Conservation (phyloP, 1,139 yeast species). For the Tardiomyces digboiensis region DNA sequence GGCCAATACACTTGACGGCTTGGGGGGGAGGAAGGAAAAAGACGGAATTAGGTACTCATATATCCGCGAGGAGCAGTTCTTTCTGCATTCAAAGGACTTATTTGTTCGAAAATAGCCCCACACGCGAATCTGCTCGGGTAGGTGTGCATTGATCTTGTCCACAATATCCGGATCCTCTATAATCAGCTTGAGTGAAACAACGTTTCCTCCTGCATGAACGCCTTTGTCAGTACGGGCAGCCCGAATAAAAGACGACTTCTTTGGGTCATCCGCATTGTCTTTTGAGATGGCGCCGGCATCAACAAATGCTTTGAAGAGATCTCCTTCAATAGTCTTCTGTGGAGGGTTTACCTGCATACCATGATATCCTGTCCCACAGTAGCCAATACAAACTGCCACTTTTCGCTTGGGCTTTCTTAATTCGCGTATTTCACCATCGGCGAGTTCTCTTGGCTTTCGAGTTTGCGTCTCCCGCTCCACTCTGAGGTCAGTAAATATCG, state of each 20-base stretch:
- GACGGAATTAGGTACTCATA: slow-evolving; percentile 93
- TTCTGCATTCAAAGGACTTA: slow-evolving; percentile 89
- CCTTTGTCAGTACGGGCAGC: slow-evolving; percentile 99
- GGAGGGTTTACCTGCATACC: slow-evolving; percentile 98
- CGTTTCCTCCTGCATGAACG: slow-evolving; percentile 98
- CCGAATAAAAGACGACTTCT: slow-evolving; percentile 85
- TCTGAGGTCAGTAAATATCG: too few relatives aligned
- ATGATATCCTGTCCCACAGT: slow-evolving; percentile 96
- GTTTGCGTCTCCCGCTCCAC: background rate
- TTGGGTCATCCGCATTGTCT: slow-evolving; percentile 84
- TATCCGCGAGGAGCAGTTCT: slow-evolving; percentile 88
- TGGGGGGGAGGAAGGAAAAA: slow-evolving; percentile 84
- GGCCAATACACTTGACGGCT: slow-evolving; percentile 58
- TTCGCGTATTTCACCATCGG: slow-evolving; percentile 32
- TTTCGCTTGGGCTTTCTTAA: slow-evolving; percentile 67
- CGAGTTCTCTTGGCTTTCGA: background rate
- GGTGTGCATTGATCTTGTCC: slow-evolving; percentile 55
- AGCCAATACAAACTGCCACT: slow-evolving; percentile 90
- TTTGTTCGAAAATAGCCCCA: slow-evolving; percentile 94
- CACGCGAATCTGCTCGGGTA: slow-evolving; percentile 81
- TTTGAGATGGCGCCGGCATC: slow-evolving; percentile 86
- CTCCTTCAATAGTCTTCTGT: slow-evolving; percentile 87
- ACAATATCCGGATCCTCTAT: slow-evolving; percentile 79
- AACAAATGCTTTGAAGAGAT: slow-evolving; percentile 73
- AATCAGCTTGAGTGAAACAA: slow-evolving; percentile 78